Conservation (phyloP, 345 rosid genomes). For the Erodium maritimum region DNA sequence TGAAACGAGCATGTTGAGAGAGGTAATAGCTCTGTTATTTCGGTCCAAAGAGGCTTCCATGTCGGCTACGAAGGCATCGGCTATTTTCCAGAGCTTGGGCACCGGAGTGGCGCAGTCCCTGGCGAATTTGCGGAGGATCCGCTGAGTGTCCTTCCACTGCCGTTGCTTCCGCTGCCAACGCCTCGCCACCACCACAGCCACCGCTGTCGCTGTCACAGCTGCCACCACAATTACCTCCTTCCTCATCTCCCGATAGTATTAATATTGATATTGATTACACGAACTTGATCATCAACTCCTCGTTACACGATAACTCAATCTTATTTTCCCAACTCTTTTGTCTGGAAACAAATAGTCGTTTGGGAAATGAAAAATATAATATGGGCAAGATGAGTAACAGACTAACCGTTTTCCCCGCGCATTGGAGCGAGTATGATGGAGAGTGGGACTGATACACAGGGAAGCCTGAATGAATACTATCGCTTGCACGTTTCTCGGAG, state of each 20-base stretch:
- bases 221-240: conserved; percentile 19
- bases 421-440: no score
- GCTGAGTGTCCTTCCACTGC: conserved; percentile 24
- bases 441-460: no score
- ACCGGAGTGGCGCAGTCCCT: conserved; percentile 57
- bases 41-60: conserved; percentile 27
- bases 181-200: conserved; percentile 14
- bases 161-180: conserved; percentile 27
- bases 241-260: conserved; percentile 4
- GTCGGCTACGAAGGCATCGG: conserved; percentile 26
- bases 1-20: conserved; percentile 39
- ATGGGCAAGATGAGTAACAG: no score
- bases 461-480: no score
- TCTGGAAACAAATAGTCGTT: no score
- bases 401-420: no score
- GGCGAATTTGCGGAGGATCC: conserved; percentile 36
- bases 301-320: no score
- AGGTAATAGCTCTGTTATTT: conserved; percentile 3
- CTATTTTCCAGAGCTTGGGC: conserved; percentile 36
- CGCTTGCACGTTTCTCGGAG: no score
- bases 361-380: no score
- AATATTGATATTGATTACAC: no score
- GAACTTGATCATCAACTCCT: no score
- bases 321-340: no score
- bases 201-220: conserved; percentile 10